These are phyloP conservation scores for Sanghuangporus sanghuang DNA, from an alignment of 1,284 basidiomycete species.

Conservation along the genomic window DNA sequence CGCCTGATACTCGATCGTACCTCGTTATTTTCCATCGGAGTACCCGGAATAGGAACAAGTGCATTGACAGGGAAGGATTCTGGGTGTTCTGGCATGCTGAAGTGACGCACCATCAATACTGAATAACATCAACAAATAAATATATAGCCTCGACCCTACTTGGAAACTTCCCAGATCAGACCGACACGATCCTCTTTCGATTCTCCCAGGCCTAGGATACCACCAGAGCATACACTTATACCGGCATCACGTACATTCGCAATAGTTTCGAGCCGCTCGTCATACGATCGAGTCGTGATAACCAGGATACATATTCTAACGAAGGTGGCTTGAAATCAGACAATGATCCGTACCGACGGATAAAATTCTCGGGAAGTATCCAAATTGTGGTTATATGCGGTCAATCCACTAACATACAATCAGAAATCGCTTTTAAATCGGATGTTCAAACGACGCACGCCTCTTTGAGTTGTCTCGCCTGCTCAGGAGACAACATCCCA, in stretches of 20 bases:
- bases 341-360: slow-evolving; percentile 55
- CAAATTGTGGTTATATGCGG: slow-evolving; percentile 98
- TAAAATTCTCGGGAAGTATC: slow-evolving; percentile 98
- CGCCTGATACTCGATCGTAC: slow-evolving; percentile 30
- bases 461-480: slow-evolving; percentile 90
- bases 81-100: slow-evolving; percentile 89
- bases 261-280: slow-evolving; percentile 90
- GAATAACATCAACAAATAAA: background rate
- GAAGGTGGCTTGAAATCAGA: slow-evolving; percentile 13
- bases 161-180: slow-evolving; percentile 91
- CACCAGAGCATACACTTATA: slow-evolving; percentile 96
- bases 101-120: background rate
- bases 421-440: background rate
- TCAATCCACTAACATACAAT: slow-evolving; percentile 64
- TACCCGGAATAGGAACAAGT: slow-evolving; percentile 75
- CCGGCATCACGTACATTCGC: slow-evolving; percentile 89
- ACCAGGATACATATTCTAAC: slow-evolving; percentile 46
- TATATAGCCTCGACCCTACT: slow-evolving; percentile 42
- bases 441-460: slow-evolving; percentile 52
- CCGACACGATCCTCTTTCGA: slow-evolving; percentile 88
- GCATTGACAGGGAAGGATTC: slow-evolving; percentile 99
- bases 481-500: slow-evolving; percentile 93
- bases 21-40: slow-evolving; percentile 69
- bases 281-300: slow-evolving; percentile 92
- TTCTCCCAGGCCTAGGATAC: slow-evolving; percentile 94